phyloP scores from a whole-genome alignment of 106 monocot genomes.

The Chionographis japonica region DNA sequence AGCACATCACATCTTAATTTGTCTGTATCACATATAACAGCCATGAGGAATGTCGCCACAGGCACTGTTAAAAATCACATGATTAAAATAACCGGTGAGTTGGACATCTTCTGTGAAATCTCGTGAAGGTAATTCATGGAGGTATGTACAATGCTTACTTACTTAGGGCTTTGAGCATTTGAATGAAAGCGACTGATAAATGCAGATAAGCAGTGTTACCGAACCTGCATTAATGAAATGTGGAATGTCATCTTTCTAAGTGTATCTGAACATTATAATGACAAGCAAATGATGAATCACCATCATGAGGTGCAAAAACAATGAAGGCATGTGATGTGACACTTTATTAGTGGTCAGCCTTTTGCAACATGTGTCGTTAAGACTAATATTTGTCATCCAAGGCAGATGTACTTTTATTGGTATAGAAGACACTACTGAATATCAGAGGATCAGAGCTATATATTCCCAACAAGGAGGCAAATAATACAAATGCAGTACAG shows the following conservation, averaged over 20 bases:
- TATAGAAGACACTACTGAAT: no score
- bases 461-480: no score
- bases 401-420: no score
- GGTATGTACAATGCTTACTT: slow-evolving; percentile 17
- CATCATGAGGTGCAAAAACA: no score
- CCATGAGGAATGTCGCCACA: slow-evolving; percentile 90
- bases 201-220: slow-evolving; percentile 89
- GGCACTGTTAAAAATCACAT: slow-evolving; percentile 65
- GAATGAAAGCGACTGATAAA: slow-evolving; percentile 92
- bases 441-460: no score
- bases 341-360: no score
- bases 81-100: neutral
- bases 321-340: no score
- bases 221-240: slow-evolving; percentile 50
- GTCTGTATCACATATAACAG: slow-evolving; percentile 89
- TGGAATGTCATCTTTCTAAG: neutral
- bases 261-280: no score
- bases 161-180: slow-evolving; percentile 98
- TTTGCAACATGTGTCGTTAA: no score
- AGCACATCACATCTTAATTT: slow-evolving; percentile 80
- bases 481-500: no score
- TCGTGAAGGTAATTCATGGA: neutral
- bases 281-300: no score
- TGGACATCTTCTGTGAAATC: neutral
- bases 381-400: no score